Evolutionary conservation across 202 grass and related monocot genomes (phyloP).

Genomic region (Carex sylvatica): DNA sequence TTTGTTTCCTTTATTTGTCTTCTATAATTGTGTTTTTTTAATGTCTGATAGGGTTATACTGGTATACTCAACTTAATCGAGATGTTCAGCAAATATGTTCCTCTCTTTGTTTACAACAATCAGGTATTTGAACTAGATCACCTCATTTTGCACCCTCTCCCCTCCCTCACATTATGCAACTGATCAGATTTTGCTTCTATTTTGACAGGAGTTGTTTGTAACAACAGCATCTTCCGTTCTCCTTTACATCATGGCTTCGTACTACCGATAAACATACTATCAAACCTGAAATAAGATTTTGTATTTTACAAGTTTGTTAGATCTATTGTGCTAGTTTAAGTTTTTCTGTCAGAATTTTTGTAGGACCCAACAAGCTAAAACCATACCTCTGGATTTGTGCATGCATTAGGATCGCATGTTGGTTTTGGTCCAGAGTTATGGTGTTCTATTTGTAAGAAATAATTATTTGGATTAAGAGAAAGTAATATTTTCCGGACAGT

Average conservation of each 20-base stretch:
- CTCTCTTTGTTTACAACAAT: slow-evolving; percentile 53
- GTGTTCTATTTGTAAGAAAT: too few species aligned
- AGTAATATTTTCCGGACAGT: too few species aligned
- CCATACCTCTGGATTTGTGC: background rate
- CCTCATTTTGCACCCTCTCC: too few species aligned
- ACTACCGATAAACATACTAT: slow-evolving; percentile 41
- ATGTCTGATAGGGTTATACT: slow-evolving; percentile 51
- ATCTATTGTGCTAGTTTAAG: background rate
- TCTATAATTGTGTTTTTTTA: slow-evolving; percentile 1
- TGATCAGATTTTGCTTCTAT: slow-evolving; percentile 2
- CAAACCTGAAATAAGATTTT: background rate
- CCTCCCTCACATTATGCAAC: background rate
- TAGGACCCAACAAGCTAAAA: background rate
- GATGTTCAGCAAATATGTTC: slow-evolving; percentile 51
- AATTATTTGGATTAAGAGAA: too few species aligned
- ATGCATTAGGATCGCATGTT: too few species aligned
- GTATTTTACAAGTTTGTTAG: slow-evolving; percentile 12
- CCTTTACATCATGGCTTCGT: slow-evolving; percentile 59
- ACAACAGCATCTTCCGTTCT: slow-evolving; percentile 40
- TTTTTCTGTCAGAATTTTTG: background rate
- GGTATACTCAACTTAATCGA: slow-evolving; percentile 50
- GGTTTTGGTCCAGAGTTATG: too few species aligned
- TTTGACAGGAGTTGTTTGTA: slow-evolving; percentile 58
- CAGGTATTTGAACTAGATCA: slow-evolving; percentile 32
- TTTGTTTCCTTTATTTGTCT: background rate